Base-by-base conservation (phyloP, 202 grass and related monocot genomes). In the Setaria viridis region DNA sequence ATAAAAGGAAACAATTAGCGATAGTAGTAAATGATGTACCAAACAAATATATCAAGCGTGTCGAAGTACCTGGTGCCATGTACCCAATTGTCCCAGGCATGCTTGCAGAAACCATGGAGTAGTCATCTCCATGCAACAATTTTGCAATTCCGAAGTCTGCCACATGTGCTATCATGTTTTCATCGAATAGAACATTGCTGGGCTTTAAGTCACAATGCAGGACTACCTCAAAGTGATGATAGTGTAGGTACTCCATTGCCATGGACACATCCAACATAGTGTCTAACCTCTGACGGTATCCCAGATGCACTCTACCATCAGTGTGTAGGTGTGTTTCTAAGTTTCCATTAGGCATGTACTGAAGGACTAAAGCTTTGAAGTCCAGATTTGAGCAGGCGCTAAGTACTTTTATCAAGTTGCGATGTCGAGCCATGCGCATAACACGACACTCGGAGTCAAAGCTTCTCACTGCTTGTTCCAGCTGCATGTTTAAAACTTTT, bases 121-220 rank as follows among this genome's bases (percentile, higher is more conserved):
- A 13, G 12, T 77, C 12, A 1, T 62, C 21, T 9, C 56, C 56
- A 9, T 46, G 11, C 3, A 47, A 60, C 12, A 78, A 47, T 17
- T 78, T 78, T 62, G 75, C 75, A 46, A 78, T 78, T 25, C 75
- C 75, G 0, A 78, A 63, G 58, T 62, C 76, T 19, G 76, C 14
- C 1, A 43, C 42, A 25, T 25, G 25, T 25, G 25, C 25, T 25
- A 25, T 0, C 25, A 25, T 25, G 25, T 25, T 25, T 25, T 43
- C 3, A 9, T 78, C 57, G 9, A 78, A 78, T 29, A 78, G 76
- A 17, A 78, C 57, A 77, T 77, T 77, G 37, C 56, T 77, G 5
- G 74, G 74, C 39, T 77, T 77, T 9, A 77, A 30, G 37, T 77
- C 74, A 46, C 74, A 77, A 41, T 77, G 74, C 34, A 77, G 7